Evolutionary conservation across 2,329 filamentous ascomycete species (phyloP), one percentile per base, ranked within the genome.

Genomic region (Hymenoscyphus fraxineus): DNA sequence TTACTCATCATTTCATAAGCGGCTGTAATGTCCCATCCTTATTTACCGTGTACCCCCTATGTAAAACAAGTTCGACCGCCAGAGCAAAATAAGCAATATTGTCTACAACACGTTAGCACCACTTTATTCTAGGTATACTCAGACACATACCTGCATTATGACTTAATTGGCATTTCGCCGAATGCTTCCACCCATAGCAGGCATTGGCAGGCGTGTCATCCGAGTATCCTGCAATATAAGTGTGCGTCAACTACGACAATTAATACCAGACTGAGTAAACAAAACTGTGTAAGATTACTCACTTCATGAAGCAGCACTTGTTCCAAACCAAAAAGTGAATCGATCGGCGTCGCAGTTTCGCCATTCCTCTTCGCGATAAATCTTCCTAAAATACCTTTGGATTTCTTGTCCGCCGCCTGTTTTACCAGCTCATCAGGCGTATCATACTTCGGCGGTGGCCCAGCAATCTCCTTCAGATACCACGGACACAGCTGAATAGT

Each of bases 81-180:
- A 47, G 16, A 7, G 41, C n/a, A 47, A 47, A 47, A 19, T 47
- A 47, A 47, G 41, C 41, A 2, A 47, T 6, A 13, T 13, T 15
- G n/a, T 41, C 40, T 41, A 13, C n/a, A 16, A 13, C 12, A 5
- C 7, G 27, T 47, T 19, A 47, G 13, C 13, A 47, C n/a, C 6
- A n/a, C n/a, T 7, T 27, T 27, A 27, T 32, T 15, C 31, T 22
- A 32, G 7, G 54, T 22, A 15, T 15, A 15, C 54, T 12, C 51
- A 4, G 51, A 55, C 22, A 55, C 51, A 55, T 55, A 55, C 51
- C 51, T 19, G 19, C 51, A 55, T 55, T 55, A n/a, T 55, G 13
- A 13, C 51, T 55, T 19, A 27, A 27, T 13, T 55, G 51, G 22
- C 51, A 55, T 19, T 55, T 55, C 19, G 31, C 51, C 51, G 51